Base-by-base conservation (phyloP, 805 yeast species). In the Nakazawaea laoshanensis region DNA sequence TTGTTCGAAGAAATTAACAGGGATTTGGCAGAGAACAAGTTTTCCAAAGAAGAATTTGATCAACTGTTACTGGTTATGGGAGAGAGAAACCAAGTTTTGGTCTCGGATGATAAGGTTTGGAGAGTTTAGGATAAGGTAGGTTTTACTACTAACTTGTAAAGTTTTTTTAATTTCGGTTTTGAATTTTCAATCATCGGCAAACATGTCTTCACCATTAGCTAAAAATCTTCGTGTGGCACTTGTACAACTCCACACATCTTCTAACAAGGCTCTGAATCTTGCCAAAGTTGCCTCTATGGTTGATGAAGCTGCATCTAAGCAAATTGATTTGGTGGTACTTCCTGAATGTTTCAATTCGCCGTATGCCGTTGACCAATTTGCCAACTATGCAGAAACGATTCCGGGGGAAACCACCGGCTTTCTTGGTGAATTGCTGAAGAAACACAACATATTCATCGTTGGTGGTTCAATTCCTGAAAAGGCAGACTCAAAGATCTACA, bases 261-360 rank as follows among this genome's bases (percentile, higher is more conserved):
- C 82, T 1, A 88, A 85, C 55, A 92, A 92, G 55, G 57, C 72
- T 1, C 80, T 79, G 43, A 92, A 92, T 56, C 61, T 89, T 39
- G 50, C 64, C 30, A 77, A 80, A 44, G 95, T 84, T 4, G 65
- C 70, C 30, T 65, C 63, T 8, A 75, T 69, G 44, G 73, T 86
- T 29, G 63, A 65, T 15, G 72, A 69, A 36, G 96, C 97, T 1
- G 40, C 78, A 26, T 75, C 79, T 16, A 65, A 74, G 12, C 49
- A 56, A 16, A 71, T 77, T 6, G 82, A 88, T 46, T 62, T 89
- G 26, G 71, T 92, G 8, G 85, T 92, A 42, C 62, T 92, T 20
- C 98, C 98, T 7, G 97, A 92, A 59, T 87, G 96, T 60, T 89
- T 88, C 71, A 92, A 89, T 54, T 84, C 96, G 2, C 97, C 97